Evolutionary conservation across 2,329 filamentous ascomycete genomes (phyloP).

Genomic region (Parastagonospora avenae): DNA sequence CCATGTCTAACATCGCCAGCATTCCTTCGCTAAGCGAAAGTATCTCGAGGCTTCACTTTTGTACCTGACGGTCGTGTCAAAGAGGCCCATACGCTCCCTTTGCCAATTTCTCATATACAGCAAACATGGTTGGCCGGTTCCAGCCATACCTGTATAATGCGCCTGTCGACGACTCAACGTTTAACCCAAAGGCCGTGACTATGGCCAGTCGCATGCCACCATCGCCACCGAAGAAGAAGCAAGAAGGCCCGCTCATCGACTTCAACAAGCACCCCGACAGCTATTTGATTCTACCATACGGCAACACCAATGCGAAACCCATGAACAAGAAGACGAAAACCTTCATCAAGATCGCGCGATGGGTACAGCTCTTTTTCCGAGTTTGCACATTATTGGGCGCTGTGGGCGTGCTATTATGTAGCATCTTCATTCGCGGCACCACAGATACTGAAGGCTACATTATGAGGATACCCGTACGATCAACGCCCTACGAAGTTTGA

Average conservation of each 20-base stretch:
- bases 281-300: constrained; percentile 68
- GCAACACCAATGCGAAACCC: constrained; percentile 64
- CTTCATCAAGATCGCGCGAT: constrained; percentile 71
- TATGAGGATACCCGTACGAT: constrained; percentile 73
- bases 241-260: constrained; percentile 75
- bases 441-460: constrained; percentile 72
- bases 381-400: constrained; percentile 70
- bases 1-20: constrained; percentile 40
- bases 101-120: constrained; percentile 23
- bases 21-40: constrained; percentile 43
- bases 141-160: constrained; percentile 75
- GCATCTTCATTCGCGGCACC: constrained; percentile 75
- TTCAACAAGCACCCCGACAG: constrained; percentile 87
- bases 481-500: neutral
- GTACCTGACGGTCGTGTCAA: constrained; percentile 31
- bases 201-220: constrained; percentile 75
- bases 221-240: constrained; percentile 64
- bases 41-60: constrained; percentile 25
- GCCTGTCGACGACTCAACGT: constrained; percentile 59
- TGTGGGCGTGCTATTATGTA: constrained; percentile 72
- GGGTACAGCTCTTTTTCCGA: constrained; percentile 71
- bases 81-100: constrained; percentile 31
- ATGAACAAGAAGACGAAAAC: constrained; percentile 74
- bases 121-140: constrained; percentile 52
- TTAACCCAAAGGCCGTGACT: constrained; percentile 86